Evolutionary conservation across 495 filamentous ascomycete species (phyloP).

Genomic region (Hypoxylon rickii): DNA sequence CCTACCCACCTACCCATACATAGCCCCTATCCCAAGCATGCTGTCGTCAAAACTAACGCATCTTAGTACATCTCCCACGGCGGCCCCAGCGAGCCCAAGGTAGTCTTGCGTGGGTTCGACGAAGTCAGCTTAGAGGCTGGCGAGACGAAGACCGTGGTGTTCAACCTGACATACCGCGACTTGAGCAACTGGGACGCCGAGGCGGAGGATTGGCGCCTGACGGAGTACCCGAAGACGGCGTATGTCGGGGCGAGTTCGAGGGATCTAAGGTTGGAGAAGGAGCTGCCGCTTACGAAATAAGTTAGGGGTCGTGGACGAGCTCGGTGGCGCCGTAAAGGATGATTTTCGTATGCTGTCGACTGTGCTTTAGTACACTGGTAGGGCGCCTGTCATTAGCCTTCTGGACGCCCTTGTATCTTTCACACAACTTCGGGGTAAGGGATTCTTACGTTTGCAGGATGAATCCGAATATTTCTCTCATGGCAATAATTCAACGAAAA

Average conservation of each 20-base stretch:
- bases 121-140: conserved; percentile 67
- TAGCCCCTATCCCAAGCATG: conserved; percentile 53
- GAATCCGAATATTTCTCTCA: too few species aligned
- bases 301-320: not conserved
- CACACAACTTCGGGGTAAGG: too few species aligned
- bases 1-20: not conserved
- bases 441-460: too few species aligned
- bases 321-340: too few species aligned
- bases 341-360: too few species aligned
- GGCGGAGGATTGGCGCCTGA: conserved; percentile 75
- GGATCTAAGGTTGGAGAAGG: conserved; percentile 31
- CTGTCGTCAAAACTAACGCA: conserved; percentile 15
- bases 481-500: too few species aligned
- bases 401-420: too few species aligned
- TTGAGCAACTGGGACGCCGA: conserved; percentile 76
- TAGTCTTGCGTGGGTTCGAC: conserved; percentile 77
- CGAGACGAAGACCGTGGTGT: conserved; percentile 61
- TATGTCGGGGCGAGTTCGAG: conserved; percentile 48
- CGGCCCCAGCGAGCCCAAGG: conserved; percentile 65
- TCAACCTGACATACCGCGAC: conserved; percentile 78
- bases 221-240: conserved; percentile 41
- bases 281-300: conserved; percentile 8
- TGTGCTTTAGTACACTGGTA: too few species aligned
- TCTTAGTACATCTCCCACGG: conserved; percentile 66
- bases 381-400: too few species aligned